phyloP scores from a whole-genome alignment of 768 basidiomycete species.

The Butyriboletus loyo region DNA sequence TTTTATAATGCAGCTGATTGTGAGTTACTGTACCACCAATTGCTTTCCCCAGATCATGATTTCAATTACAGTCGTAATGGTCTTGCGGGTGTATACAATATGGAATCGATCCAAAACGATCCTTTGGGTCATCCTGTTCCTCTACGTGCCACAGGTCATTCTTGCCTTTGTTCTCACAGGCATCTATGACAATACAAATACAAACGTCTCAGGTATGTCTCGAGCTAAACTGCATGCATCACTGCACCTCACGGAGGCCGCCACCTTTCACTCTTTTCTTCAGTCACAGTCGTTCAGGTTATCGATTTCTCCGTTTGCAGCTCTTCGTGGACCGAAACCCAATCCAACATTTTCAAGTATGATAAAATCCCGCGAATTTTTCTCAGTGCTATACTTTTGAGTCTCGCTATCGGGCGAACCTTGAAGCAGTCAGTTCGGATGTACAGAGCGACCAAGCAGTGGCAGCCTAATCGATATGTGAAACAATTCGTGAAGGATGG shows the following conservation, averaged over 20 bases:
- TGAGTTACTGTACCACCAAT: background rate
- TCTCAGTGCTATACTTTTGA: too few relatives aligned
- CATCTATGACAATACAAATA: background rate
- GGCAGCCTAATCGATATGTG: too few relatives aligned
- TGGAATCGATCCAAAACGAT: background rate
- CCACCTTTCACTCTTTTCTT: background rate
- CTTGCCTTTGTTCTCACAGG: background rate
- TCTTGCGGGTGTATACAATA: too few relatives aligned
- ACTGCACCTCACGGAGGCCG: background rate
- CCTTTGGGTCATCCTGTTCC: background rate
- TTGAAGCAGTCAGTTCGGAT: background rate
- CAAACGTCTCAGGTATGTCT: background rate
- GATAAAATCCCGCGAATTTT: background rate
- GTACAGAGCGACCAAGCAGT: too few relatives aligned
- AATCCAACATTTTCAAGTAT: too few relatives aligned
- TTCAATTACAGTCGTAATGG: too few relatives aligned
- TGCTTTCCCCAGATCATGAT: background rate
- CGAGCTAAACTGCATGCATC: too few relatives aligned
- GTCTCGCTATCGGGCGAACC: too few relatives aligned
- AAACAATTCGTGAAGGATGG: conserved; percentile 1
- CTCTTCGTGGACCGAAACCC: too few relatives aligned
- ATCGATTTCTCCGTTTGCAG: too few relatives aligned
- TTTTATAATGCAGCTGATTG: conserved; percentile 11
- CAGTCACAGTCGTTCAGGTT: too few relatives aligned
- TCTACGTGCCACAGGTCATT: too few relatives aligned